These are phyloP conservation scores for Beta lomatogona DNA, from an alignment of 179 eudicot species.

Conservation along the genomic window DNA sequence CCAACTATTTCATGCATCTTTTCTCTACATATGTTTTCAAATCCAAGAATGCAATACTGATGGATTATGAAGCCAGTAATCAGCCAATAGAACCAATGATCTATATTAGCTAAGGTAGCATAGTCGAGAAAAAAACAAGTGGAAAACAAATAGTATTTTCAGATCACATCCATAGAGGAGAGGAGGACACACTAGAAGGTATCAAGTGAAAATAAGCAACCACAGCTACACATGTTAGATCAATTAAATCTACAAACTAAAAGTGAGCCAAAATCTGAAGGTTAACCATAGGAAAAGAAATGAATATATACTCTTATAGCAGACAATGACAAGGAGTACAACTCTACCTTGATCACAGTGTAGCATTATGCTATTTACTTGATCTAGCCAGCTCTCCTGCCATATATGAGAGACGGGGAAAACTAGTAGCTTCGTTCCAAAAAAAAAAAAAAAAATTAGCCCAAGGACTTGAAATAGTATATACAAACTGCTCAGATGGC, in stretches of 20 bases:
- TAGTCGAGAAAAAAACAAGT: not conserved
- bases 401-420: slow-evolving; percentile 2
- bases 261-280: not conserved
- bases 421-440: slow-evolving; percentile 6
- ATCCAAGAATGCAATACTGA: not conserved
- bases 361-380: slow-evolving; percentile 65
- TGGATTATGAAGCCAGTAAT: not conserved
- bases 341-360: slow-evolving; percentile 44
- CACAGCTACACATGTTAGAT: not conserved
- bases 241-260: not conserved
- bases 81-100: slow-evolving; percentile 1
- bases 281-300: not conserved
- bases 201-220: not conserved
- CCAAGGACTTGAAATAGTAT: not conserved
- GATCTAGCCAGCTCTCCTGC: slow-evolving; percentile 75
- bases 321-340: not conserved
- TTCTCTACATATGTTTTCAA: not conserved
- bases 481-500: not conserved
- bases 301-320: not conserved
- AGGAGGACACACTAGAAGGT: not conserved
- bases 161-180: not conserved
- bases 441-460: not conserved
- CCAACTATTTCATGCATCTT: not conserved
- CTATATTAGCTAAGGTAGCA: not conserved
- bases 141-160: not conserved